These are phyloP conservation scores for Astragalus glycyphyllos DNA, from an alignment of 306 rosid species.

Conservation along the genomic window DNA sequence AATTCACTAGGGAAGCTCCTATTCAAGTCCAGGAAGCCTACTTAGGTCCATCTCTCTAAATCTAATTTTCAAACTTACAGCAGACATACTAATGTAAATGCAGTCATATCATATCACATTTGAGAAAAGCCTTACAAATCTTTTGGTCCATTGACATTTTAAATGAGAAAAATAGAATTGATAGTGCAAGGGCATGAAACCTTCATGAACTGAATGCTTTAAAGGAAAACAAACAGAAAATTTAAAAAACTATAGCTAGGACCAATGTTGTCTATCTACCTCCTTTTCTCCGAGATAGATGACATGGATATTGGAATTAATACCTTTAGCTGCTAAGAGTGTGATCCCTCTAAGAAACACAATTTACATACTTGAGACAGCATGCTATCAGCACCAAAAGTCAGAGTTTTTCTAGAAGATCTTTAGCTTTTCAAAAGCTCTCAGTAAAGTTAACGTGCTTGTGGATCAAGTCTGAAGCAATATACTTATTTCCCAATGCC, in stretches of 20 bases:
- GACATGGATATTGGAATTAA: slow-evolving; percentile 2
- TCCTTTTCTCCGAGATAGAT: not conserved
- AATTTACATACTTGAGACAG: slow-evolving; percentile 20
- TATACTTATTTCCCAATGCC: too few relatives aligned
- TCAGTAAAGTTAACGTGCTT: too few relatives aligned
- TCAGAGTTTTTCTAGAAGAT: slow-evolving; percentile 20
- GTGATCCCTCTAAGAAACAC: not conserved
- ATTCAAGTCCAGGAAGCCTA: not conserved
- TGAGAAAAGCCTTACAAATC: not conserved
- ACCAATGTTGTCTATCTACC: too few relatives aligned
- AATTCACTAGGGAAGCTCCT: slow-evolving; percentile 18
- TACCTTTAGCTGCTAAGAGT: not conserved
- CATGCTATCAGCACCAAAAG: not conserved
- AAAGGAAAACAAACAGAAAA: slow-evolving; percentile 21
- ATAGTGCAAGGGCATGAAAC: slow-evolving; percentile 20
- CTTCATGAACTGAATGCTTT: not conserved
- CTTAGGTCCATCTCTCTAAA: not conserved
- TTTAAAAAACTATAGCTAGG: not conserved
- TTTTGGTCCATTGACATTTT: not conserved
- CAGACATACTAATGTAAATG: slow-evolving; percentile 3
- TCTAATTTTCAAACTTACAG: slow-evolving; percentile 1
- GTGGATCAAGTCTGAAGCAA: too few relatives aligned
- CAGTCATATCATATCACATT: not conserved
- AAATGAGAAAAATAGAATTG: slow-evolving; percentile 2
- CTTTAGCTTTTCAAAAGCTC: slow-evolving; percentile 26